These are phyloP conservation scores for Populus simonii DNA, from an alignment of 345 rosid species.

Conservation along the genomic window DNA sequence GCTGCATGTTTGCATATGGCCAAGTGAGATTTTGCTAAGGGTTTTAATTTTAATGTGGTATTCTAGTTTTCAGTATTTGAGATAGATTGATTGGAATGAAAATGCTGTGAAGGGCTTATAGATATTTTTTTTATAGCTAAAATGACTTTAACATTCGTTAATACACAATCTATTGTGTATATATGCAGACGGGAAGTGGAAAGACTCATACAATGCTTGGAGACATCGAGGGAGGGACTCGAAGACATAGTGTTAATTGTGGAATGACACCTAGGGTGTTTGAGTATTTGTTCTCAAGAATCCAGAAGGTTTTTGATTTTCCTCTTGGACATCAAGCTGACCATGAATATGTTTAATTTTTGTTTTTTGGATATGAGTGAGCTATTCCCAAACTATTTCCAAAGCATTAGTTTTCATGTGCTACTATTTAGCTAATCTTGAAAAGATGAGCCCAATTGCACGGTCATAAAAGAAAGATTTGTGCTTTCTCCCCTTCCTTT, in stretches of 20 bases:
- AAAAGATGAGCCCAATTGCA: not conserved
- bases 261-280: constrained; percentile 99
- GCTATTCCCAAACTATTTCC: not conserved
- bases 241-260: constrained; percentile 88
- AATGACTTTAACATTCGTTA: not conserved
- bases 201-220: constrained; percentile 99
- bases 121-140: not conserved
- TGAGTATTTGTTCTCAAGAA: constrained; percentile 80
- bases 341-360: not conserved
- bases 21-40: constrained; percentile 50
- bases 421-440: not conserved
- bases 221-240: constrained; percentile 91
- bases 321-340: not conserved
- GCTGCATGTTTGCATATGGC: constrained; percentile 99
- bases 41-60: not conserved
- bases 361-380: not conserved
- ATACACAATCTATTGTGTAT: not conserved
- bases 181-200: constrained; percentile 93
- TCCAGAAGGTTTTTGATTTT: constrained; percentile 67
- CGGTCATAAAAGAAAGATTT: not conserved
- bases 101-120: not conserved
- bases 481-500: not conserved
- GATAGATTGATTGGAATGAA: not conserved
- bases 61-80: not conserved
- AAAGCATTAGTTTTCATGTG: not conserved